These are phyloP conservation scores for Saccharomycopsis sp. DNA, from an alignment of 805 yeast species.

Conservation along the genomic window DNA sequence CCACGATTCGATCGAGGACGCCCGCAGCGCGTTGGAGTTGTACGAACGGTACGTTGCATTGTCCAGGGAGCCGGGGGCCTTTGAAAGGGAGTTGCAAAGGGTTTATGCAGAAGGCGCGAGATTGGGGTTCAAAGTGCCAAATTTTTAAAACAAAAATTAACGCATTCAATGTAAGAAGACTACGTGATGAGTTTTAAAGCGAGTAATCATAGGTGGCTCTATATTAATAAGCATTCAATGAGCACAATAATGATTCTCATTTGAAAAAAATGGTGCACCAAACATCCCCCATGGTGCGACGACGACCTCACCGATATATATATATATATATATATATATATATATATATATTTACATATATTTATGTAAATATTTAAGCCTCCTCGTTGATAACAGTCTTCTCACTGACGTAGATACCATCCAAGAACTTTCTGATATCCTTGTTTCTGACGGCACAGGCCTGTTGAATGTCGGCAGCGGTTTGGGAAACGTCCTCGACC, in stretches of 20 bases:
- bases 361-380: conserved; percentile 11
- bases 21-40: conserved; percentile 70
- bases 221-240: conserved; percentile 13
- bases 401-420: conserved; percentile 99
- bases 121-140: conserved; percentile 46
- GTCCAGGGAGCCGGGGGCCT: conserved; percentile 42
- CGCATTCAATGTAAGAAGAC: too few species aligned
- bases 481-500: conserved; percentile 93
- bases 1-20: conserved; percentile 97
- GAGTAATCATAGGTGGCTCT: conserved; percentile 22
- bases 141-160: too few species aligned
- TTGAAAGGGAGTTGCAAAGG: conserved; percentile 52
- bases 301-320: neutral
- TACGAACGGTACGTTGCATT: conserved; percentile 67
- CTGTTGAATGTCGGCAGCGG: conserved; percentile 97
- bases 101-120: conserved; percentile 66
- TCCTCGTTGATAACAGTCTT: conserved; percentile 78
- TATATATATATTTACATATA: neutral
- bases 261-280: too few species aligned
- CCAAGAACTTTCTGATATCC: conserved; percentile 99
- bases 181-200: too few species aligned
- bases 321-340: neutral
- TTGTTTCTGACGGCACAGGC: conserved; percentile 98
- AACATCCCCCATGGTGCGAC: neutral
- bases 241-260: conserved; percentile 21